Conservation (phyloP, 352 stramenopile species). For the Globisporangium uncinulatum region DNA sequence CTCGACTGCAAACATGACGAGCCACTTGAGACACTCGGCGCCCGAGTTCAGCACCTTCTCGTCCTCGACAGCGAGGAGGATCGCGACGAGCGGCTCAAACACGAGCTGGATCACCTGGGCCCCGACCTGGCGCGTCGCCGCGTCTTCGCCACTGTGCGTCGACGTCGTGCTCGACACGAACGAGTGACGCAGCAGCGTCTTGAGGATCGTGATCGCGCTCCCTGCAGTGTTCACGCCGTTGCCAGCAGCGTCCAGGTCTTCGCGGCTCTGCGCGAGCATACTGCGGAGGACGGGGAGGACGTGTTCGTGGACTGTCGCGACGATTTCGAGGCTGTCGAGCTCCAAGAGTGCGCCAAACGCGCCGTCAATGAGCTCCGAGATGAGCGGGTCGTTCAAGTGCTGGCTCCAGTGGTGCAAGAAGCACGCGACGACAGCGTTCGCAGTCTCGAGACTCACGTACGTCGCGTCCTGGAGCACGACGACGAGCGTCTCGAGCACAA, state of each 20-base stretch:
- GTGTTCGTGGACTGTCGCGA: conserved; percentile 52
- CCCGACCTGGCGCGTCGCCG: conserved; percentile 39
- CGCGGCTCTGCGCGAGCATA: conserved; percentile 51
- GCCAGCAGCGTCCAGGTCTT: conserved; percentile 39
- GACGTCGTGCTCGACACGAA: conserved; percentile 36
- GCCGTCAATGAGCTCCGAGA: conserved; percentile 64
- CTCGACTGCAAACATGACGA: conserved; percentile 75
- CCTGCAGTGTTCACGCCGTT: conserved; percentile 56
- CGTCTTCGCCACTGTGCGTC: conserved; percentile 19
- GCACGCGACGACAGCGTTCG: conserved; percentile 40
- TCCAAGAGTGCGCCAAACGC: conserved; percentile 63
- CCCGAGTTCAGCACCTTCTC: conserved; percentile 72
- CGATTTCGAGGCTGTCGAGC: conserved; percentile 52
- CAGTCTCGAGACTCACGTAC: conserved; percentile 25
- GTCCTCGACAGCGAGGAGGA: conserved; percentile 59
- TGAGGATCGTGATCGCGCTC: conserved; percentile 64
- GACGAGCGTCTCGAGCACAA: conserved; percentile 70
- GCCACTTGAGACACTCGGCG: conserved; percentile 79
- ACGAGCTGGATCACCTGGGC: conserved; percentile 62
- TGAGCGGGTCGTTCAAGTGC: conserved; percentile 72
- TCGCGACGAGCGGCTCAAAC: conserved; percentile 63
- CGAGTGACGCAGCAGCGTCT: conserved; percentile 68
- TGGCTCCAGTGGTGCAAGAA: conserved; percentile 66
- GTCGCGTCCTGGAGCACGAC: conserved; percentile 61
- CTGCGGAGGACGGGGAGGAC: conserved; percentile 50